phyloP scores from a whole-genome alignment of 2,329 filamentous ascomycete species.

The Paracoccidioides brasiliensis region DNA sequence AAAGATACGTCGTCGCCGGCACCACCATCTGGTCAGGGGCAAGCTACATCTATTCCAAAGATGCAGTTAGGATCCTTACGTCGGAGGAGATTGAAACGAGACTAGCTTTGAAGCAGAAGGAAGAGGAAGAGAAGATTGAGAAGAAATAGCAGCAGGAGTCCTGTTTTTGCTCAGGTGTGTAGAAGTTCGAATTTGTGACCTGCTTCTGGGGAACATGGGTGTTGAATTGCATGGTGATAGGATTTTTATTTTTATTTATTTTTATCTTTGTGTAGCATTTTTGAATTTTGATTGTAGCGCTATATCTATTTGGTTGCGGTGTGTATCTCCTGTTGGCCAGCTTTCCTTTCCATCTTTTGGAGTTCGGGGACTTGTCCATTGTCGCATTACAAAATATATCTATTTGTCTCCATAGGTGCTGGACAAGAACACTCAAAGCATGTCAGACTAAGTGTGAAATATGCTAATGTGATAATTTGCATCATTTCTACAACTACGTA shows the following conservation, averaged over 20 bases:
- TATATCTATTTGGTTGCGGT: not conserved
- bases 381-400: too few species aligned
- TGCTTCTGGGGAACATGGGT: not conserved
- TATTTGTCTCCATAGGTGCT: too few species aligned
- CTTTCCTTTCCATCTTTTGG: too few species aligned
- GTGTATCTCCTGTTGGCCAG: not conserved
- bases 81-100: slow-evolving; percentile 30
- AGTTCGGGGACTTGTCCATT: too few species aligned
- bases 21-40: slow-evolving; percentile 91
- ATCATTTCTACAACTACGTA: too few species aligned
- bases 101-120: slow-evolving; percentile 19
- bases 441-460: too few species aligned
- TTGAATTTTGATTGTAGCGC: not conserved
- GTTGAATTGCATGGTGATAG: not conserved
- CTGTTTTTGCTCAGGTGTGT: not conserved
- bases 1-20: slow-evolving; percentile 66
- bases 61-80: slow-evolving; percentile 74
- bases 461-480: too few species aligned
- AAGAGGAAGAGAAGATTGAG: slow-evolving; percentile 14
- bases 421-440: too few species aligned
- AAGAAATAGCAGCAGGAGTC: not conserved
- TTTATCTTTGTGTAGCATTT: not conserved
- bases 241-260: not conserved
- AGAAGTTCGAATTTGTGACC: not conserved
- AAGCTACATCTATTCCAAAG: slow-evolving; percentile 82